Percentiles rank a stretch among this genome's conserved stretches.
Evolutionary conservation across 2,329 filamentous ascomycete species (phyloP).

Genomic region (Exophiala aquamarina): DNA sequence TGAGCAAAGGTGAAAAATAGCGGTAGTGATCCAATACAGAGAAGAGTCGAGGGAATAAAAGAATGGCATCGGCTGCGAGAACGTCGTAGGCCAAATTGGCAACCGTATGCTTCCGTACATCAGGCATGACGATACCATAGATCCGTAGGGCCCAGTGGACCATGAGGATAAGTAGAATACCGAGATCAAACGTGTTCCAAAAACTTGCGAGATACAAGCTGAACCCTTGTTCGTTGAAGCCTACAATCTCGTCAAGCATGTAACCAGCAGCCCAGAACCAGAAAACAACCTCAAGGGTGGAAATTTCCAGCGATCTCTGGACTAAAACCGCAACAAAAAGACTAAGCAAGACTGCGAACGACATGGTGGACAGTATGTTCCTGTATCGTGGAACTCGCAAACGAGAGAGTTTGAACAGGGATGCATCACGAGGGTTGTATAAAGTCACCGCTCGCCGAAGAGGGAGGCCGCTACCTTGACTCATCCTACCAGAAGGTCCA

Average conservation of each 20-base stretch:
- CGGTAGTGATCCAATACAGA: constrained; percentile 92
- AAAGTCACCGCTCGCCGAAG: constrained; percentile 69
- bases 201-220: constrained; percentile 96
- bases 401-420: constrained; percentile 85
- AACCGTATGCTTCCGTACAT: constrained; percentile 65
- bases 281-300: constrained; percentile 80
- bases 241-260: constrained; percentile 93
- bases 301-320: constrained; percentile 75
- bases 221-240: constrained; percentile 95
- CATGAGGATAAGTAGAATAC: constrained; percentile 80
- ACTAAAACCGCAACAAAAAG: constrained; percentile 81
- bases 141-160: constrained; percentile 87
- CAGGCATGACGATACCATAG: constrained; percentile 81
- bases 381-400: constrained; percentile 89
- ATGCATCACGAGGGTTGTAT: constrained; percentile 88
- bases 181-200: constrained; percentile 94
- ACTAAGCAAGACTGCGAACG: constrained; percentile 78
- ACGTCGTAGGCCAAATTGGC: constrained; percentile 90
- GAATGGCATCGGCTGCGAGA: constrained; percentile 84
- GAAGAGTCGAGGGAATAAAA: constrained; percentile 87
- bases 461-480: constrained; percentile 18
- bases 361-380: constrained; percentile 84
- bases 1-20: constrained; percentile 92
- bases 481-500: constrained; percentile 22
- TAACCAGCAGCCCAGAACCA: constrained; percentile 98